phyloP scores from a whole-genome alignment of 306 rosid genomes.

The Urtica urens region DNA sequence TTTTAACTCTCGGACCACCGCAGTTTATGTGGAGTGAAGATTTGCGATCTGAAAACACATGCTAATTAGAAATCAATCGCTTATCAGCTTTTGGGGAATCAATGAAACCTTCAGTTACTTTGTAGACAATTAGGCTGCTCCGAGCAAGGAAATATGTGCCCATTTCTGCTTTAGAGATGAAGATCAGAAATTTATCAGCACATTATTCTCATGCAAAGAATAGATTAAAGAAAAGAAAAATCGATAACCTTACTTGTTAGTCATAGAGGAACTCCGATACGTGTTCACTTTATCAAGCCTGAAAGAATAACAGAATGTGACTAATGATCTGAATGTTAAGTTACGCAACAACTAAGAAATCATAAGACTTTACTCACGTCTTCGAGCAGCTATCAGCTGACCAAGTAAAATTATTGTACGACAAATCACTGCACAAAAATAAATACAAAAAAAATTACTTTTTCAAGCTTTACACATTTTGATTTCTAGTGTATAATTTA shows the following conservation, averaged over 20 bases:
- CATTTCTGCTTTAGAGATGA: background rate
- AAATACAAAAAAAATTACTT: background rate
- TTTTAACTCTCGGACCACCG: slow-evolving; percentile 27
- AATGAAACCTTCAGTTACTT: background rate
- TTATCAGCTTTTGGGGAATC: background rate
- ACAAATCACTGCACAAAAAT: slow-evolving; percentile 54
- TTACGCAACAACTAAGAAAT: background rate
- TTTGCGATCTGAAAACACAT: background rate
- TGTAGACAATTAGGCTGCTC: background rate
- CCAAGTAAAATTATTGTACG: slow-evolving; percentile 60
- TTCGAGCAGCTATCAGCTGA: background rate
- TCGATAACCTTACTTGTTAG: background rate
- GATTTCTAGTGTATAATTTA: background rate
- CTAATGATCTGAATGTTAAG: background rate
- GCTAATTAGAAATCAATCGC: no score
- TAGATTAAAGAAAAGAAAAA: no score
- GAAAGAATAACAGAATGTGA: background rate
- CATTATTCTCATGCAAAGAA: no score
- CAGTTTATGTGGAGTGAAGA: slow-evolving; percentile 29
- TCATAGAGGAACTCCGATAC: background rate
- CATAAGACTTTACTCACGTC: background rate
- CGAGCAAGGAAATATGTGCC: slow-evolving; percentile 5
- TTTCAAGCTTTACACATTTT: no score
- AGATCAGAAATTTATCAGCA: background rate
- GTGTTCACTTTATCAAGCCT: slow-evolving; percentile 1